These are phyloP conservation scores for Gossypium gossypioides DNA, from an alignment of 441 rosid genomes.

Conservation along the genomic window DNA sequence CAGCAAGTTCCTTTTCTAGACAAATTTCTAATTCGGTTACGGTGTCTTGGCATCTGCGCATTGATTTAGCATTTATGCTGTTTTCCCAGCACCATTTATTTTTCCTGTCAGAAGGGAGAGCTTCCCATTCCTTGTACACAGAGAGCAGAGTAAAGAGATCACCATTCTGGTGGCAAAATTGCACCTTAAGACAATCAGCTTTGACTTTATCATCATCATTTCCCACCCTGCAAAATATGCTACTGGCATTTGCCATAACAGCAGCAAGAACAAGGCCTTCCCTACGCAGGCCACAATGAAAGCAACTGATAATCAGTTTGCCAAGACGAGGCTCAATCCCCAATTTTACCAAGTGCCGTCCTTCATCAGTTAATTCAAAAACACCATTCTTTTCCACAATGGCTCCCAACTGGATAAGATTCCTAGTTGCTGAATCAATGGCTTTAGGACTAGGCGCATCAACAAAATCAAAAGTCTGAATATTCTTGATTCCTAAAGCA, in stretches of 20 bases:
- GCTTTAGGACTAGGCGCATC: slow-evolving; percentile 71
- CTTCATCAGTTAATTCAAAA: slow-evolving; percentile 55
- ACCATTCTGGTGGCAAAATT: slow-evolving; percentile 67
- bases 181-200: slow-evolving; percentile 74
- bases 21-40: slow-evolving; percentile 60
- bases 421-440: slow-evolving; percentile 56
- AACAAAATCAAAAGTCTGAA: slow-evolving; percentile 64
- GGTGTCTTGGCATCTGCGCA: slow-evolving; percentile 78
- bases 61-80: slow-evolving; percentile 81
- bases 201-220: slow-evolving; percentile 52
- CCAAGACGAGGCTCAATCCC: slow-evolving; percentile 90
- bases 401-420: slow-evolving; percentile 77
- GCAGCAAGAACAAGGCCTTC: slow-evolving; percentile 92
- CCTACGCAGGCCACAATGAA: slow-evolving; percentile 37
- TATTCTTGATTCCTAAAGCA: slow-evolving; percentile 51
- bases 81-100: slow-evolving; percentile 90
- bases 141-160: slow-evolving; percentile 83
- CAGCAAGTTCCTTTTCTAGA: slow-evolving; percentile 50
- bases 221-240: slow-evolving; percentile 88
- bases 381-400: slow-evolving; percentile 29
- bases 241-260: slow-evolving; percentile 80
- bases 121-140: slow-evolving; percentile 72
- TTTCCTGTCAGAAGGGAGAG: slow-evolving; percentile 36
- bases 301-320: slow-evolving; percentile 59
- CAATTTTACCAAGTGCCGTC: slow-evolving; percentile 55